Evolutionary conservation across 306 rosid species (phyloP).

Genomic region (Castanospermum australe): DNA sequence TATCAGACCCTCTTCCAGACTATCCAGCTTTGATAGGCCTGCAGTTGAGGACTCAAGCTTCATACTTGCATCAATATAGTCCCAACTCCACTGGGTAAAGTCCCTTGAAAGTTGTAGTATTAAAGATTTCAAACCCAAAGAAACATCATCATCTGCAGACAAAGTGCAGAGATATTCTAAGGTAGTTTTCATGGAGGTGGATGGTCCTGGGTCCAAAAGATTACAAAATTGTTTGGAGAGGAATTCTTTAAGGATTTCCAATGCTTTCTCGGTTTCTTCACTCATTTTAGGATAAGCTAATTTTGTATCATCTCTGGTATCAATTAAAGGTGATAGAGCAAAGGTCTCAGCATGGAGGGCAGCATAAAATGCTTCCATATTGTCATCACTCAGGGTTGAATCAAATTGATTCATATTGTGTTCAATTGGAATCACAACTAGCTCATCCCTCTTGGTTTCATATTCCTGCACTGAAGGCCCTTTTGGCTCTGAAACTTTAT

Average conservation of each 20-base stretch:
- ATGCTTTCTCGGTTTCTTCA: constrained; percentile 5
- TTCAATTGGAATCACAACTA: neutral
- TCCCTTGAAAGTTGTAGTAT: neutral
- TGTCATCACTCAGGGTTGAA: neutral
- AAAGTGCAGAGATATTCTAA: neutral
- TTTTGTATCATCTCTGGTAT: neutral
- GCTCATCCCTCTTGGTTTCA: neutral
- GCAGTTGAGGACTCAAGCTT: constrained; percentile 1
- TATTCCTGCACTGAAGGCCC: neutral
- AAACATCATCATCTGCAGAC: neutral
- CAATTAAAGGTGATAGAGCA: neutral
- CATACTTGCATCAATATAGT: constrained; percentile 9
- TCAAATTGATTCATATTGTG: neutral
- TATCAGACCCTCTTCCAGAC: constrained; percentile 15
- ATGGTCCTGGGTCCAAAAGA: neutral
- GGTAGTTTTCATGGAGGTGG: neutral
- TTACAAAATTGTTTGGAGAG: neutral
- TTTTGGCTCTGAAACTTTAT: neutral
- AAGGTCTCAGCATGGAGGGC: constrained; percentile 33
- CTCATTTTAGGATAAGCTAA: constrained; percentile 3
- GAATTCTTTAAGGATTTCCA: neutral
- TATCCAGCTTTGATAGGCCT: neutral
- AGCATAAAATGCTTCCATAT: constrained; percentile 41
- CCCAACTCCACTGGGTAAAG: constrained; percentile 1
- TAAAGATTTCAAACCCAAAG: neutral